Base-by-base conservation (phyloP, 345 rosid species). In the Clausena lansium region DNA sequence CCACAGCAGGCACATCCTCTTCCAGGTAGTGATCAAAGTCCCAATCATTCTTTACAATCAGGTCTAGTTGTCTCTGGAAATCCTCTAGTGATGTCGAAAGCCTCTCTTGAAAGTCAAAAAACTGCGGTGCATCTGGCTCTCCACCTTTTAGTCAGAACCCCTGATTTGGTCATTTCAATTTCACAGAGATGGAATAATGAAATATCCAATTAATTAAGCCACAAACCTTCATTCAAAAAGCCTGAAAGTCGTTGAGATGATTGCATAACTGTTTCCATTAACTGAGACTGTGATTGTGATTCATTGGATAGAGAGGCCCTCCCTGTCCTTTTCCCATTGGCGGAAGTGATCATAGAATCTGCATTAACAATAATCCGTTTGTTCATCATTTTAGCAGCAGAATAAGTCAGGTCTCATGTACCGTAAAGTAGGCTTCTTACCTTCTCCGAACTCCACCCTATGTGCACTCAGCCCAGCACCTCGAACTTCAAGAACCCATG, bases 1-100 rank as follows among this genome's bases (percentile, higher is more conserved):
- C 98, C 97, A 89, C 98, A 62, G 87, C 92, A 80, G 98, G 99
- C 71, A 93, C 68, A 83, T 93, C 98, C 79, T 93, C 94, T 76
- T 92, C 92, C 60, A 95, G 81, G 80, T 89, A 89, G 82, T 92
- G 86, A 85, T 93, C 97, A 20, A 95, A 92, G 82, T 95, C 99
- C 99, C 99, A 95, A 79, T 95, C 84, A 76, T 85, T 91, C 85
- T 85, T 88, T 70, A 82, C 82, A 67, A 92, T 66, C 64, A 89
- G 71, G 67, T 95, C 93, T 35, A 95, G 78, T 67, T 90, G 88
- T 74, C 88, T 76, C 81, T 78, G 86, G 22, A 90, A 75, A 84
- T 86, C 92, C 79, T 87, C 91, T 25, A 89, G 61, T 64, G 83
- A 76, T 71, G 80, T 77, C 4, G 88, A 78, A 60, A 92, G 64